These are phyloP conservation scores for Parachaetomium inaequale DNA, from an alignment of 495 filamentous ascomycete genomes.

Conservation along the genomic window DNA sequence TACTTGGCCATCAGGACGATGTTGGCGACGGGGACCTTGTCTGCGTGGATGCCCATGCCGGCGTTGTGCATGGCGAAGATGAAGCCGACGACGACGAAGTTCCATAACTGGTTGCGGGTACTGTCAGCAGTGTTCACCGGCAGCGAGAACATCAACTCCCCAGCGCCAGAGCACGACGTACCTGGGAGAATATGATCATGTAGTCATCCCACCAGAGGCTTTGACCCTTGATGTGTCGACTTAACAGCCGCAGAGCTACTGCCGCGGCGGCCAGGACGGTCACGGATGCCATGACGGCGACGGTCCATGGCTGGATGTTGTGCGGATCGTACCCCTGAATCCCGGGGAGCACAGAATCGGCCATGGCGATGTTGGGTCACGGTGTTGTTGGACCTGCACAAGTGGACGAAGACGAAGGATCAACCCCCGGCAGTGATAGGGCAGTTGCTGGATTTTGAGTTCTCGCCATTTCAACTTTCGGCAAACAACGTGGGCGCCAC, in stretches of 20 bases:
- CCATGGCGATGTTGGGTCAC: background rate
- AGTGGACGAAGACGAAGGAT: background rate
- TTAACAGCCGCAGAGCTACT: constrained; percentile 4
- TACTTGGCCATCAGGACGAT: constrained; percentile 16
- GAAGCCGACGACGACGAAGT: constrained; percentile 13
- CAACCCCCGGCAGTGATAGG: background rate
- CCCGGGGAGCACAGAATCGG: constrained; percentile 1
- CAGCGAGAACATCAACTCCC: background rate
- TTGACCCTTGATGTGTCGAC: constrained; percentile 11
- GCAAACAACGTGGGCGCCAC: background rate
- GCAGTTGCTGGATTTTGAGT: background rate
- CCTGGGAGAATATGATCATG: constrained; percentile 15
- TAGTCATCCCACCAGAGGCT: constrained; percentile 18
- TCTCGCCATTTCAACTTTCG: background rate
- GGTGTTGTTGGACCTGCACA: background rate
- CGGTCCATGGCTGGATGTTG: constrained; percentile 17
- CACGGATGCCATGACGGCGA: constrained; percentile 8
- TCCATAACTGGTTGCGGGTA: constrained; percentile 2
- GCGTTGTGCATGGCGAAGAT: constrained; percentile 16
- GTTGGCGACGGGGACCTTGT: constrained; percentile 9
- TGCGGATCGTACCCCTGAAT: constrained; percentile 13
- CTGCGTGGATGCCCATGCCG: constrained; percentile 19
- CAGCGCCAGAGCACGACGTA: background rate
- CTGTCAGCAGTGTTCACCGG: background rate
- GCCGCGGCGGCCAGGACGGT: background rate